A percentile compares a stretch with the other conserved stretches of the same genome.
Evolutionary conservation across 192 early-diverging fungal genomes (phyloP).

Genomic region (Backusella mclennaniae): DNA sequence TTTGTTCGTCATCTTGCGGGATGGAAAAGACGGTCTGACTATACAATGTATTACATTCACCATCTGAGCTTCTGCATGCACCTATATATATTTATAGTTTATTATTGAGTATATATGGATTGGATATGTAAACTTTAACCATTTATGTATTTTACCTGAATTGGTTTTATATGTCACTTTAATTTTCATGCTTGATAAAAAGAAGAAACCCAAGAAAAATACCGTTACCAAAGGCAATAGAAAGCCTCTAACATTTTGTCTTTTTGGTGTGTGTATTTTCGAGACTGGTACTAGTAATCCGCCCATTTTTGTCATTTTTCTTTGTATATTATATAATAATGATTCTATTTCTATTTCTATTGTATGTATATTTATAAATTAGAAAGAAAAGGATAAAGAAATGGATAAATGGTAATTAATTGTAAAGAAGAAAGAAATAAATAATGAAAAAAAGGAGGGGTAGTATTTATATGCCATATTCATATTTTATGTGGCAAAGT

Average conservation of each 20-base stretch:
- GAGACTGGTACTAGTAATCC: not conserved
- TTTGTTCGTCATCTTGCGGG: not conserved
- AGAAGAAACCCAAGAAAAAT: slow-evolving; percentile 4
- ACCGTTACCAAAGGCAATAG: not conserved
- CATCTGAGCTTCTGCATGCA: not conserved
- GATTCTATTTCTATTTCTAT: not conserved
- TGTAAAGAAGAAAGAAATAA: not conserved
- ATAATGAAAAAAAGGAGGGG: not conserved
- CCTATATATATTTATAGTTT: not conserved
- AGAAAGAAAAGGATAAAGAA: not conserved
- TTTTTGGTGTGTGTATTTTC: not conserved
- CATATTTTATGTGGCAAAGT: not conserved
- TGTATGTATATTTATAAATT: not conserved
- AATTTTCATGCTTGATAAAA: not conserved
- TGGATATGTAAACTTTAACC: not conserved
- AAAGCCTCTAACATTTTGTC: not conserved
- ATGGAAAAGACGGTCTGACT: not conserved
- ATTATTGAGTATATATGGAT: not conserved
- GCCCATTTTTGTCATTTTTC: not conserved
- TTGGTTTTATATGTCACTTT: slow-evolving; percentile 1
- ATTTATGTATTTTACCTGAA: not conserved
- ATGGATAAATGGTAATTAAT: not conserved
- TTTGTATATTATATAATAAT: not conserved
- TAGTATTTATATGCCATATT: not conserved
- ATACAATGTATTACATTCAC: not conserved